Evolutionary conservation across 2,329 filamentous ascomycete genomes (phyloP).

Genomic region (Elsinoe australis): DNA sequence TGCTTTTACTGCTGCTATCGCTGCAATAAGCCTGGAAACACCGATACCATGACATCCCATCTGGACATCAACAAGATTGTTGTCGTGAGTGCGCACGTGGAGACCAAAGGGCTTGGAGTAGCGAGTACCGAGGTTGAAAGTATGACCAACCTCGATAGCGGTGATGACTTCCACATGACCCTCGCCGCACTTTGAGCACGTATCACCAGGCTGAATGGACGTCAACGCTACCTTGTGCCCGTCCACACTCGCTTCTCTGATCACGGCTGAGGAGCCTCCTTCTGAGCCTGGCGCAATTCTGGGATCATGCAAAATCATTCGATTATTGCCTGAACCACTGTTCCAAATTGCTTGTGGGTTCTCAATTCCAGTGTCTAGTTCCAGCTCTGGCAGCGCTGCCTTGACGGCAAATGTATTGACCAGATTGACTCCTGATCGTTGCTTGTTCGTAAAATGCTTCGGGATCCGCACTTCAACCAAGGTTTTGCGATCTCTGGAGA

Average conservation of each 20-base stretch:
- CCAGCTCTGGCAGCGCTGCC: slow-evolving; percentile 56
- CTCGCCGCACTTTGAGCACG: slow-evolving; percentile 61
- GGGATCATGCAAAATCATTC: slow-evolving; percentile 24
- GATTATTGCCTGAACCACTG: slow-evolving; percentile 17
- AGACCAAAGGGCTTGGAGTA: slow-evolving; percentile 73
- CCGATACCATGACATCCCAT: slow-evolving; percentile 98
- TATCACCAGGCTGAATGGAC: slow-evolving; percentile 58
- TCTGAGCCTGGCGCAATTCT: slow-evolving; percentile 17
- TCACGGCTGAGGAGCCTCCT: neutral
- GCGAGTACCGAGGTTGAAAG: slow-evolving; percentile 83
- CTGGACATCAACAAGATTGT: slow-evolving; percentile 53
- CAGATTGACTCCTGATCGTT: slow-evolving; percentile 27
- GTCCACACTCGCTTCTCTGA: slow-evolving; percentile 2
- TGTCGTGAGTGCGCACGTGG: slow-evolving; percentile 41
- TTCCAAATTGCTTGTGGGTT: neutral
- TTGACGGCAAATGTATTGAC: slow-evolving; percentile 60
- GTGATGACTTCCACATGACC: slow-evolving; percentile 59
- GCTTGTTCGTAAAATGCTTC: slow-evolving; percentile 23
- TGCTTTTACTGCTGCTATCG: slow-evolving; percentile 67
- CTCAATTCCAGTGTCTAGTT: slow-evolving; percentile 39
- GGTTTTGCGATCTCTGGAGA: slow-evolving; percentile 59
- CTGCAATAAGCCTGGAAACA: slow-evolving; percentile 80
- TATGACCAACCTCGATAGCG: slow-evolving; percentile 87
- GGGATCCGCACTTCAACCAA: slow-evolving; percentile 65
- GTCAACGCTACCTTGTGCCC: slow-evolving; percentile 53